Evolutionary conservation across 2,329 filamentous ascomycete genomes (phyloP).

Genomic region (Penicillium hesseltinei): DNA sequence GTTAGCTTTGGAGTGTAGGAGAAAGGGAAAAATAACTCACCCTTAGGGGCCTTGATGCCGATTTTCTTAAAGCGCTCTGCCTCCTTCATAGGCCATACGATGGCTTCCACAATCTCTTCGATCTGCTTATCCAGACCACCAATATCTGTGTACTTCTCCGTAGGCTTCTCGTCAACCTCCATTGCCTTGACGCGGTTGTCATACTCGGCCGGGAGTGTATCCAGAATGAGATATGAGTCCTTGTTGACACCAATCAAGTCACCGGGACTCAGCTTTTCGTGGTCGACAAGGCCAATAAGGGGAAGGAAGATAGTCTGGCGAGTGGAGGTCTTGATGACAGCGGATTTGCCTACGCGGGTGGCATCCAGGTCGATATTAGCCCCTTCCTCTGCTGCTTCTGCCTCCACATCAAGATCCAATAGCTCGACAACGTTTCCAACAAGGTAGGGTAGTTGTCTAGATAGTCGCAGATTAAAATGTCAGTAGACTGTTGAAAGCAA

Average conservation of each 20-base stretch:
- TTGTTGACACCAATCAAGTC: conserved; percentile 99
- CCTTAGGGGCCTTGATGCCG: conserved; percentile 98
- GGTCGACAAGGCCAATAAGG: conserved; percentile 93
- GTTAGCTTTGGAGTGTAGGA: conserved; percentile 9
- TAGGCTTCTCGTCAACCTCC: conserved; percentile 99
- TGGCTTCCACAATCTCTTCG: conserved; percentile 95
- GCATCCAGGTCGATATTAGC: conserved; percentile 98
- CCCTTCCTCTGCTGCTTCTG: conserved; percentile 93
- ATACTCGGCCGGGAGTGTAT: conserved; percentile 95
- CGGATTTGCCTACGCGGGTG: conserved; percentile 93
- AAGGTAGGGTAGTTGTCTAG: conserved; percentile 92
- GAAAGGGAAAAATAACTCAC: conserved; percentile 52
- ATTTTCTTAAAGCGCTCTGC: conserved; percentile 99
- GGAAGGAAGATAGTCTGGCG: conserved; percentile 98
- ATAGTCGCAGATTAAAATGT: conserved; percentile 7
- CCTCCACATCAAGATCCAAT: conserved; percentile 91
- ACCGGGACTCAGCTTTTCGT: conserved; percentile 88
- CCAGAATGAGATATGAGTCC: conserved; percentile 95
- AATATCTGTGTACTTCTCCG: conserved; percentile 97
- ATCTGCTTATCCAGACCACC: conserved; percentile 98
- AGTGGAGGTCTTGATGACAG: conserved; percentile 98
- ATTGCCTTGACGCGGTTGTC: conserved; percentile 99
- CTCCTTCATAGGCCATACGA: conserved; percentile 99
- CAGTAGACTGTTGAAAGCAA: conserved; percentile 5
- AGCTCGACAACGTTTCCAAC: conserved; percentile 98